Base-by-base conservation (phyloP, 352 stramenopile genomes). In the Nothophytophthora sp. region DNA sequence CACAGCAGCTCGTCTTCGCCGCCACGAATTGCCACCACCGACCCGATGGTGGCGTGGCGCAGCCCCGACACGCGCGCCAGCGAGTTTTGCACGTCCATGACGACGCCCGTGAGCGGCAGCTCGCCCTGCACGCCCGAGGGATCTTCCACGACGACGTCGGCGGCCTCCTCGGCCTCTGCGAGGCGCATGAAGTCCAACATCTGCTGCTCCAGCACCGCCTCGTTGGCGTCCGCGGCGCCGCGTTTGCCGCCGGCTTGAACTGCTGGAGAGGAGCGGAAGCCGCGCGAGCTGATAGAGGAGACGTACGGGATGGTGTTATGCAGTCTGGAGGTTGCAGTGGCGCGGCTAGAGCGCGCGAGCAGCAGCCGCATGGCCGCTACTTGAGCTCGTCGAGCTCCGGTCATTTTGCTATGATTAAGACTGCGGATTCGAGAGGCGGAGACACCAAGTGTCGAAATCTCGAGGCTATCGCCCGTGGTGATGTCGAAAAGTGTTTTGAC, bases 41-140 rank as follows among this genome's bases (percentile, higher is more conserved):
- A 89, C 50, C 81, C 80, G 27, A 89, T 76, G 13, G 78, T 79
- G 28, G 80, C 82, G 55, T 87, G 70, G 18, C 80, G 77, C 42
- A 93, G 66, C 0, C 82, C 82, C 24, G 82, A 91, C 50, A 93
- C 76, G 40, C 68, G 81, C 29, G 78, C 82, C 19, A 93, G 70
- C 24, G 72, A 67, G 63, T 88, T 88, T 58, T 86, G 80, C 15
- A 93, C 60, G 55, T 82, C 68, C 42, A 91, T 66, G 24, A 92
- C 63, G 5, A 81, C 63, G 34, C 82, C 82, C 12, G 38, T 50
- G 15, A 85, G 25, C 1, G 78, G 67, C 25, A 92, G 63, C 36
- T 76, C 67, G 0, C 62, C 49, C 29, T 68, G 47, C 8, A 66
- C 41, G 9, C 29, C 49, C 2, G 51, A 46, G 4, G 60, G 36